A percentile compares a stretch with the other conserved stretches of the same genome.
Evolutionary conservation across 352 stramenopile species (phyloP).

Genomic region (Hyphochytrium catenoides): DNA sequence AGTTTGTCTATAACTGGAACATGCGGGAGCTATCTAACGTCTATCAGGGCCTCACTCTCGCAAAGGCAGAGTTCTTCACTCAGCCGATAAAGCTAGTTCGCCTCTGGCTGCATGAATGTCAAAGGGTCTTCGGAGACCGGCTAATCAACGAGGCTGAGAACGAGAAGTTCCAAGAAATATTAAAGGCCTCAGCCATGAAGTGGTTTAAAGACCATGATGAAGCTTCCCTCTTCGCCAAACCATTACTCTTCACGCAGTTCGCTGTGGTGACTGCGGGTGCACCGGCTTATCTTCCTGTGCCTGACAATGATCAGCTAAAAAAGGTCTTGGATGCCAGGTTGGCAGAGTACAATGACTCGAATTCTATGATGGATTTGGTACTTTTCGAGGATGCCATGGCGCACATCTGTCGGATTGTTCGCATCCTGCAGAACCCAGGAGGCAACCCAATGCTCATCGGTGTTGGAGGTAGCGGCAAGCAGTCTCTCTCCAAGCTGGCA

Average conservation of each 20-base stretch:
- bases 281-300: conserved; percentile 33
- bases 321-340: conserved; percentile 77
- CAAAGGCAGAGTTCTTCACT: conserved; percentile 75
- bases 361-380: conserved; percentile 94
- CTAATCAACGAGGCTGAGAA: conserved; percentile 86
- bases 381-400: conserved; percentile 93
- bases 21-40: conserved; percentile 89
- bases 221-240: conserved; percentile 34
- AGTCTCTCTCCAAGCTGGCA: conserved; percentile 81
- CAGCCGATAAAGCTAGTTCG: conserved; percentile 51
- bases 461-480: conserved; percentile 86
- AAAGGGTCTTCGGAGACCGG: conserved; percentile 90
- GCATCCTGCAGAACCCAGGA: conserved; percentile 85
- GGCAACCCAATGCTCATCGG: conserved; percentile 94
- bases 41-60: conserved; percentile 77
- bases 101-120: conserved; percentile 86
- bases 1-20: conserved; percentile 98
- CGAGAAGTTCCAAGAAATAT: conserved; percentile 67
- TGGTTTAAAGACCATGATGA: conserved; percentile 59
- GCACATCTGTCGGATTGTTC: conserved; percentile 84
- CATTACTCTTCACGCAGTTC: conserved; percentile 82
- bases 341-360: conserved; percentile 87
- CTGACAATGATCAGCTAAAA: conserved; percentile 54
- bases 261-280: conserved; percentile 32
- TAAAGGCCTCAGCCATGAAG: conserved; percentile 78